These are phyloP conservation scores for Rhytidiadelphus loreus DNA, from an alignment of 225 moss, liverwort and hornwort species.

Conservation along the genomic window DNA sequence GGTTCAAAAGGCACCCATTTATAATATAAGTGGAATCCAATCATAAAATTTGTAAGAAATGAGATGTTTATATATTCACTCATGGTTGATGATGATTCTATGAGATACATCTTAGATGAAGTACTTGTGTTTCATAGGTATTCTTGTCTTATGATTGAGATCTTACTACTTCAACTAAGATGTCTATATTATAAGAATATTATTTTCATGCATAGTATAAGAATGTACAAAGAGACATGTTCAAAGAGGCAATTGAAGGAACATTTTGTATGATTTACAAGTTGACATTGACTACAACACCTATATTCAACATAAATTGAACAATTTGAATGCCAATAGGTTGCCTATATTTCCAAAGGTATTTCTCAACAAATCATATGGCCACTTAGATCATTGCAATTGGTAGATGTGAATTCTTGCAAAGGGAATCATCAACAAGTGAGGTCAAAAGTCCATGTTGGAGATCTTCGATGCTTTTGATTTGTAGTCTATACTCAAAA, in stretches of 20 bases:
- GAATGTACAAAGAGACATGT: background rate
- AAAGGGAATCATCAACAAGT: accelerated
- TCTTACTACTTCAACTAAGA: background rate
- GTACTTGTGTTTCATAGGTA: background rate
- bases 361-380: accelerated
- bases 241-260: background rate
- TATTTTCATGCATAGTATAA: too few species aligned
- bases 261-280: background rate
- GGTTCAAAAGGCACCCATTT: background rate
- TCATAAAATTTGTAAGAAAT: background rate
- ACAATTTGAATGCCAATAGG: background rate
- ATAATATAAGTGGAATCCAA: background rate
- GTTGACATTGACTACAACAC: background rate
- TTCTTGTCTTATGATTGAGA: background rate
- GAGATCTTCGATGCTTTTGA: background rate
- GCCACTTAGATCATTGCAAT: background rate
- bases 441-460: accelerated
- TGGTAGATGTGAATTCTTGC: accelerated
- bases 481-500: background rate
- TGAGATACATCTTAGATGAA: background rate
- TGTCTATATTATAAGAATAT: background rate
- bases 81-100: background rate
- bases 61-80: background rate
- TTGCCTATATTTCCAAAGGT: accelerated
- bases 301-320: accelerated